A percentile compares a stretch with the other conserved stretches of the same genome.
phyloP scores from a whole-genome alignment of 768 basidiomycete species.

The Pleurotus platypus region DNA sequence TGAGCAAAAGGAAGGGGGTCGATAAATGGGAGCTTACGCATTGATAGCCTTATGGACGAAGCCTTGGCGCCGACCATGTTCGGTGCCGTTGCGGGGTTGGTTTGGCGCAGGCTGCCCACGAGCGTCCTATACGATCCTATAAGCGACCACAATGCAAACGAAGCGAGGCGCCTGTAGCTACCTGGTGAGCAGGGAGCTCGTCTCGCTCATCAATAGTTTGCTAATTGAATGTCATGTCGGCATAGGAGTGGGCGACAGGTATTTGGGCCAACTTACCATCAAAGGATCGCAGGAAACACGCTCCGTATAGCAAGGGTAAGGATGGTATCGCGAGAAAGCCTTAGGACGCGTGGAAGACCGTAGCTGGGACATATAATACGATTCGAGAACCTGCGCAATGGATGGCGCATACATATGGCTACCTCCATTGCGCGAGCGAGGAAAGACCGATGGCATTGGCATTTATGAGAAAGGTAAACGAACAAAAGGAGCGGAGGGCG shows the following conservation, averaged over 20 bases:
- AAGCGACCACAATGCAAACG: no score
- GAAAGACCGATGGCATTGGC: slow-evolving; percentile 16
- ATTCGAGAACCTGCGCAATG: not conserved
- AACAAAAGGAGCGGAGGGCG: not conserved
- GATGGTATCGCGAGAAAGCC: not conserved
- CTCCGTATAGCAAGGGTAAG: not conserved
- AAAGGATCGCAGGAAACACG: not conserved
- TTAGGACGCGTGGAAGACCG: not conserved
- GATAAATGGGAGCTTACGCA: no score
- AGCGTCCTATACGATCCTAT: no score
- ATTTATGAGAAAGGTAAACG: not conserved
- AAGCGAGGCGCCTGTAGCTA: no score
- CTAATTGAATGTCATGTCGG: not conserved
- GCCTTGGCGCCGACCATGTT: no score
- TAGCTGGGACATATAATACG: not conserved
- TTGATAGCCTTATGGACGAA: no score
- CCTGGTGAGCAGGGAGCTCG: not conserved
- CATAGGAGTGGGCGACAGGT: not conserved
- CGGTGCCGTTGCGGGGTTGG: no score
- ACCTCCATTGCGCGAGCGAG: not conserved
- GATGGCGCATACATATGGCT: not conserved
- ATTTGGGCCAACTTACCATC: not conserved
- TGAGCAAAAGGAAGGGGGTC: no score
- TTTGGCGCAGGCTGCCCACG: no score
- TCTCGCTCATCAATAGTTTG: not conserved